Conservation (phyloP, 1,139 yeast species). For the Blastobotrys arbuscula region DNA sequence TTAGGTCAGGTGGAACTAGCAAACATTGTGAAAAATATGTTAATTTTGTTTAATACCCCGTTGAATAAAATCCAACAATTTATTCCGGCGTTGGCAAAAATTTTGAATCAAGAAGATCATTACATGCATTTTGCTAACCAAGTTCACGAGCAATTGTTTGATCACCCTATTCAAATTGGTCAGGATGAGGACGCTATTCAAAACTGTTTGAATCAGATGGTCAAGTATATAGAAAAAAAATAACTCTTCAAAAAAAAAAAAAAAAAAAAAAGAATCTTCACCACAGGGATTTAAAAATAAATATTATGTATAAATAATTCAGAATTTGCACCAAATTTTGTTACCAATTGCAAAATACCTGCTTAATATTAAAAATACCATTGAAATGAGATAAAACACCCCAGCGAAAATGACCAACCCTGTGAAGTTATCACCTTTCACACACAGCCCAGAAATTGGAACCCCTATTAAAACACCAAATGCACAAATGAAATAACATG, state of each 20-base stretch:
- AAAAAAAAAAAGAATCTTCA: background rate
- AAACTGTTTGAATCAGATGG: conserved; percentile 11
- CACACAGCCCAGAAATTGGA: conserved; percentile 48
- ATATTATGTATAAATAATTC: no score
- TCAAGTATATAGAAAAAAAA: conserved; percentile 4
- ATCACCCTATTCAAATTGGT: conserved; percentile 7
- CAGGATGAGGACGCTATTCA: conserved; percentile 6
- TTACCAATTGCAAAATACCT: conserved; percentile 38
- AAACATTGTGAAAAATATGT: conserved; percentile 14
- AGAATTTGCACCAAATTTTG: conserved; percentile 19
- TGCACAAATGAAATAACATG: conserved; percentile 43
- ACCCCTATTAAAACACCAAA: conserved; percentile 44
- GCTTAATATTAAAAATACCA: conserved; percentile 31
- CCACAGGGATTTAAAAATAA: no score
- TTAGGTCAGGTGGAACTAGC: conserved; percentile 8
- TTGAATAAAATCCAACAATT: conserved; percentile 12
- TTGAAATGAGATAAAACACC: conserved; percentile 32
- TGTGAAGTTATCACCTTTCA: conserved; percentile 36
- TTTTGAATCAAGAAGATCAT: conserved; percentile 13
- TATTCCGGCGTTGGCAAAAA: conserved; percentile 13
- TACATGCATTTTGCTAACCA: conserved; percentile 12
- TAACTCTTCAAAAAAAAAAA: background rate
- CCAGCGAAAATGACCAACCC: conserved; percentile 39
- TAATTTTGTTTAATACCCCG: conserved; percentile 12
- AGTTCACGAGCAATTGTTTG: conserved; percentile 10